phyloP scores from a whole-genome alignment of 495 filamentous ascomycete species.

The Lophiotrema nucula region DNA sequence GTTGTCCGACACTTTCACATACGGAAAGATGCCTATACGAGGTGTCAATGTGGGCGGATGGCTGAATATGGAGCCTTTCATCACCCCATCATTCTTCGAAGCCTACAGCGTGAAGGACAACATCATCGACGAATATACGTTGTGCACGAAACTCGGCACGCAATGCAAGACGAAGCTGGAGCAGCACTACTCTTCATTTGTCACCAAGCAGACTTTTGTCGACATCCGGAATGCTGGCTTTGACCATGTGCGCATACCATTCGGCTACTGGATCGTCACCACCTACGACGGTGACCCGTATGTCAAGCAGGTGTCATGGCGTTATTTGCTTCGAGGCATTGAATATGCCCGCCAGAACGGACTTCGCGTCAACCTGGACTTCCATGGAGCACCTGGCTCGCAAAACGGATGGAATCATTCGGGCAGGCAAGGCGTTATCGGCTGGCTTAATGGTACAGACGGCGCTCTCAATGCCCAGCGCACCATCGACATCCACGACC shows the following conservation, averaged over 20 bases:
- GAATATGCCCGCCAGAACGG: conserved; percentile 94
- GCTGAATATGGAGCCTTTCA: conserved; percentile 92
- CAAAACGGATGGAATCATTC: conserved; percentile 85
- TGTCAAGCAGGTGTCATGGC: conserved; percentile 81
- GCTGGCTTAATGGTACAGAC: conserved; percentile 49
- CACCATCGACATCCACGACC: conserved; percentile 43
- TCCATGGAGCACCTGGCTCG: conserved; percentile 77
- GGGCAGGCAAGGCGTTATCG: conserved; percentile 61
- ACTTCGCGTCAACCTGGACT: conserved; percentile 87
- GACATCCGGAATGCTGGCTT: conserved; percentile 86
- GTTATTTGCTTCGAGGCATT: conserved; percentile 88
- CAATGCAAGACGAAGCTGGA: conserved; percentile 67
- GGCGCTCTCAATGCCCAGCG: conserved; percentile 44
- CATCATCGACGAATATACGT: conserved; percentile 86
- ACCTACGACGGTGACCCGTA: conserved; percentile 88
- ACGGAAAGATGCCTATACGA: conserved; percentile 73
- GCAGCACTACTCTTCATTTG: conserved; percentile 85
- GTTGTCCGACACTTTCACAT: conserved; percentile 71
- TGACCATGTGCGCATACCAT: conserved; percentile 94
- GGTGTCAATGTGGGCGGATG: conserved; percentile 95
- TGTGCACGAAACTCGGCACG: conserved; percentile 67
- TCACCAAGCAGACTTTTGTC: conserved; percentile 76
- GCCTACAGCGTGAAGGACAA: conserved; percentile 57
- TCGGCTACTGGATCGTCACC: conserved; percentile 90
- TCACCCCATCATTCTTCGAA: conserved; percentile 86